These are phyloP conservation scores for Metschnikowia kofuensis DNA, from an alignment of 805 yeast genomes.

Conservation along the genomic window DNA sequence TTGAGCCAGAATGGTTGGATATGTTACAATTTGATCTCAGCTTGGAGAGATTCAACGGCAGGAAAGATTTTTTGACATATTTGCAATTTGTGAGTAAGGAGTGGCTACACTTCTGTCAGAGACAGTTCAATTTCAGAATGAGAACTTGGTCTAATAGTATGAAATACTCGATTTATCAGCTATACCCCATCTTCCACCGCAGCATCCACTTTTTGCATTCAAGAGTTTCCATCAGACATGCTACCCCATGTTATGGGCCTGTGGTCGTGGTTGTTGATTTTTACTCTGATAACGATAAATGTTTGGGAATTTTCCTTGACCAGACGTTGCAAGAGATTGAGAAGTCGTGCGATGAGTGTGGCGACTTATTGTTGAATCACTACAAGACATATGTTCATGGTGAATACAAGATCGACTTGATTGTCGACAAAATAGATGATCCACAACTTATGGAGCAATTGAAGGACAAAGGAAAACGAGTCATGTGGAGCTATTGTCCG, in stretches of 20 bases:
- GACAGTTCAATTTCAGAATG: conserved; percentile 45
- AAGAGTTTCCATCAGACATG: conserved; percentile 75
- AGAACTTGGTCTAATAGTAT: conserved; percentile 46
- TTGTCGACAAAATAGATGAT: conserved; percentile 51
- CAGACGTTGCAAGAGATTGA: conserved; percentile 67
- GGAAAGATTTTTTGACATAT: conserved; percentile 34
- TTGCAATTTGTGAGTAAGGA: conserved; percentile 35
- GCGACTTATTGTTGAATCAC: conserved; percentile 66
- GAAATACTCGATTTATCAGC: conserved; percentile 35
- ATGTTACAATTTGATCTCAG: conserved; percentile 27
- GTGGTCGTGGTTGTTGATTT: conserved; percentile 78
- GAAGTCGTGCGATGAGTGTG: conserved; percentile 77
- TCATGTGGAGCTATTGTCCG: conserved; percentile 92
- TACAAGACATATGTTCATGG: conserved; percentile 88
- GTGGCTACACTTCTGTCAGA: conserved; percentile 44
- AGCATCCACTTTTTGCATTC: conserved; percentile 76
- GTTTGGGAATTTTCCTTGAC: conserved; percentile 87
- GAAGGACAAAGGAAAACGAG: conserved; percentile 48
- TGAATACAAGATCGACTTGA: conserved; percentile 73
- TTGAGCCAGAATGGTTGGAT: conserved; percentile 24
- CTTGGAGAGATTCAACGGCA: conserved; percentile 26
- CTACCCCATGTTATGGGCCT: conserved; percentile 94
- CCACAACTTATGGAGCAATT: conserved; percentile 19
- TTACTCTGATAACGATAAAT: conserved; percentile 87
- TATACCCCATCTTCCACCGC: conserved; percentile 60